Evolutionary conservation across 2,329 filamentous ascomycete genomes (phyloP).

Genomic region (Fusarium chlamydosporum): DNA sequence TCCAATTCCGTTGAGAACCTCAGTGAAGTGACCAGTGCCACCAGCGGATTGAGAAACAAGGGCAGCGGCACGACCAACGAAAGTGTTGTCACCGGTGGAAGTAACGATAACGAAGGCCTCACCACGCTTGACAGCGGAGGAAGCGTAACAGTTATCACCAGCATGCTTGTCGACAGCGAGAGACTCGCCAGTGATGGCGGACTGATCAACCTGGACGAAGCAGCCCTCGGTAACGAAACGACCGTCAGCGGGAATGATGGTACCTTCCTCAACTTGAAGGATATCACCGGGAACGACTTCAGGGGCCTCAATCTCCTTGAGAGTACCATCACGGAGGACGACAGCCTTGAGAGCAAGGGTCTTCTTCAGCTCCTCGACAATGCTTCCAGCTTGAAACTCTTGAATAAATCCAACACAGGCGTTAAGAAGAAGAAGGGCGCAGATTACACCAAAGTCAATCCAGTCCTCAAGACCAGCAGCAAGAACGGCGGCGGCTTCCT

Average conservation of each 20-base stretch:
- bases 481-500: conserved; percentile 78
- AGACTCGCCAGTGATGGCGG: conserved; percentile 91
- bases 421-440: conserved; percentile 85
- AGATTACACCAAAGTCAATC: conserved; percentile 95
- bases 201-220: conserved; percentile 92
- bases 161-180: conserved; percentile 91
- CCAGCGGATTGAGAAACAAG: conserved; percentile 82
- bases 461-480: conserved; percentile 88
- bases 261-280: conserved; percentile 89
- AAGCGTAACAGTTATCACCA: conserved; percentile 85
- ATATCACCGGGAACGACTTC: conserved; percentile 93
- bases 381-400: conserved; percentile 82
- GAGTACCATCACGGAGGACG: conserved; percentile 82
- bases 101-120: conserved; percentile 87
- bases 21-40: conserved; percentile 88
- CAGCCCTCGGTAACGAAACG: conserved; percentile 86
- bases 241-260: conserved; percentile 91
- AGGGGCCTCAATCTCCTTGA: conserved; percentile 84
- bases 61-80: conserved; percentile 89
- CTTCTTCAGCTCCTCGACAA: conserved; percentile 92
- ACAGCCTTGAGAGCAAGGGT: conserved; percentile 89
- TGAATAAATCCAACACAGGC: conserved; percentile 89
- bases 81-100: conserved; percentile 89
- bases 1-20: conserved; percentile 89
- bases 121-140: conserved; percentile 91